Base-by-base conservation (phyloP, 2,329 filamentous ascomycete genomes). In the Aspergillus hiratsukae region DNA sequence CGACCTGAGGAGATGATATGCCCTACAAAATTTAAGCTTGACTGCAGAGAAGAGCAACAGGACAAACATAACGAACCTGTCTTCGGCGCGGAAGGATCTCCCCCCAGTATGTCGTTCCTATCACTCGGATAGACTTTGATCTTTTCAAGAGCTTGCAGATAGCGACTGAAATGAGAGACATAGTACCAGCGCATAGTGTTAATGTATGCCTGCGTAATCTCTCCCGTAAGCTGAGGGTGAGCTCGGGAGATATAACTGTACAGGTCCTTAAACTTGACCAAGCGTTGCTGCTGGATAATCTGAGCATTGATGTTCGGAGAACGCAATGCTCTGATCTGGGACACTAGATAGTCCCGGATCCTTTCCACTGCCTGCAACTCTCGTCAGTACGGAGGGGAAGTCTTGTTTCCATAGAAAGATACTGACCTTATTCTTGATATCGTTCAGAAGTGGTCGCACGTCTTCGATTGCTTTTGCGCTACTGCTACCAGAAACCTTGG, bases 121-220 rank as follows among this genome's bases (percentile, higher is more conserved):
- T 97, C 93, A 57, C 96, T 80, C 4, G 81, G 74, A 68, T 97
- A 91, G 2, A 97, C 74, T 67, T 89, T 93, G 58, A 99, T 81
- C 72, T 91, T 95, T 54, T 88, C 87, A 5, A 99, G 80, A 0
- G 94, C 87, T 64, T 87, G 86, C 61, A 89, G 86, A 72, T 99
- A 99, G 35, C 93, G 87, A 3, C 84, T 86, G 69, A 99, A 99
- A 71, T 97, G 90, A 62, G 89, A 94, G 53, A 88, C 77, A 70
- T 97, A 97, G 69, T 99, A 99, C 94, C 94, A 99, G 53, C 91
- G 86, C 91, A 99, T 99, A 0, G 95, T 99, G 72, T 97, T 96
- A 77, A 95, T 87, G 68, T 99, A 99, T 3, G 95, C 94, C 70
- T 91, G 88, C 8, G 87, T 87, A 62, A 99, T 96, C 73, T 99